Base-by-base conservation (phyloP, 768 basidiomycete species). In the Dioszegia aurantiaca region DNA sequence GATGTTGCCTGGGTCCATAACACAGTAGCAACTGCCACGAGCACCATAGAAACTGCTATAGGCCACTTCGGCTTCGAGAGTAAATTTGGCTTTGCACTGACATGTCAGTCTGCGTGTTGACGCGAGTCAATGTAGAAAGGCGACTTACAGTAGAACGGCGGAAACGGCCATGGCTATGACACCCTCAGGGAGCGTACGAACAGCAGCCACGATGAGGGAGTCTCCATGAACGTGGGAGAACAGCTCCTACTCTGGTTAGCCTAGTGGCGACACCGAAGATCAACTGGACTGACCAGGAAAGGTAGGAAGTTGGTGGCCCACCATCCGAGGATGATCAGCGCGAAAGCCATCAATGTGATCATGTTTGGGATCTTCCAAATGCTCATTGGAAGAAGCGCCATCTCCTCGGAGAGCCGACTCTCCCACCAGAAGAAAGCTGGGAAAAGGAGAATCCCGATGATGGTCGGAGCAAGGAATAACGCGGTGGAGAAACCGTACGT, bases 1-100 rank as follows among this genome's bases (percentile, higher is more conserved):
- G 30, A 33, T 6, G 27, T 23, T 19, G 59, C 30, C 8, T 55
- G 41, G 39, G 55, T 59, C 56, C 57, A 59, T 6, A 64, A 47
- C 5, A 61, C 53, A 69, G 88, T 72, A 5, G 42, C 43, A 14
- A 41, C 53, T 2, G n/a, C 46, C 5, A 27, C 45, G 30, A 47
- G 16, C 24, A 48, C 14, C 58, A 60, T 49, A 36, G 54, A 43
- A 33, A 60, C 11, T 16, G 41, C 45, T 31, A 55, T 55, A 10
- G 59, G 43, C 59, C 53, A 60, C 39, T 28, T 26, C 6, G 59
- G 42, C 16, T 37, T 45, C 3, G 46, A 31, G 17, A 40, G 19
- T 8, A 40, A 40, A 19, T 28, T 23, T 14, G 47, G 44, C 33
- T 30, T 39, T 0, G 40, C 33, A 21, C 45, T 48, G 56, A 4